phyloP scores from a whole-genome alignment of 192 early-diverging fungal genomes.

The Chytriomyces sp. region DNA sequence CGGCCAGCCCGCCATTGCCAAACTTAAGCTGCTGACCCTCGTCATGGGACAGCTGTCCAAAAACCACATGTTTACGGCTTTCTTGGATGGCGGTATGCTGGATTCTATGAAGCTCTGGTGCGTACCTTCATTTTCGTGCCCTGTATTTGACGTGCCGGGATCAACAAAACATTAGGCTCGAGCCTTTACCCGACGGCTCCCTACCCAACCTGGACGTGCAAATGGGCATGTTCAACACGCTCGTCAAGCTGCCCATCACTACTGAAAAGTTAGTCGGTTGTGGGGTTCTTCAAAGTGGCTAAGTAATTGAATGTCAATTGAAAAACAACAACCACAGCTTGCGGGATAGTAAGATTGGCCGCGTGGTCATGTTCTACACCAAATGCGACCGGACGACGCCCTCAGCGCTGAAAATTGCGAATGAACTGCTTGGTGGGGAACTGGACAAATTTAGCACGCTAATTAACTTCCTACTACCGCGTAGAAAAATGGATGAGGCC shows the following conservation, averaged over 20 bases:
- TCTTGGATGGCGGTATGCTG: conserved; percentile 83
- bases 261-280: conserved; percentile 1
- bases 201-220: conserved; percentile 90
- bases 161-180: conserved; percentile 56
- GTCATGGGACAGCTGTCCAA: conserved; percentile 51
- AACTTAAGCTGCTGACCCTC: conserved; percentile 64
- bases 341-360: conserved; percentile 79
- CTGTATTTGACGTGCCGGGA: not conserved
- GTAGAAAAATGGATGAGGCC: conserved; percentile 86
- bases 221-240: conserved; percentile 69
- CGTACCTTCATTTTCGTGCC: not conserved
- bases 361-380: conserved; percentile 86
- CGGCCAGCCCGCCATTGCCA: conserved; percentile 65
- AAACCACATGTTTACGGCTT: conserved; percentile 66
- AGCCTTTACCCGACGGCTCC: conserved; percentile 85
- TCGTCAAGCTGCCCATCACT: conserved; percentile 59
- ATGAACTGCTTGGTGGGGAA: conserved; percentile 60
- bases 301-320: not conserved
- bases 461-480: not conserved
- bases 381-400: conserved; percentile 80
- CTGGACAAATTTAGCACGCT: not conserved
- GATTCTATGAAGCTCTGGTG: conserved; percentile 79
- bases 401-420: conserved; percentile 68
- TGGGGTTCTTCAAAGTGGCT: not conserved
- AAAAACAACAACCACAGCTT: conserved; percentile 57